Conservation (phyloP, 1,139 yeast species). For the Blastobotrys capitulatus region DNA sequence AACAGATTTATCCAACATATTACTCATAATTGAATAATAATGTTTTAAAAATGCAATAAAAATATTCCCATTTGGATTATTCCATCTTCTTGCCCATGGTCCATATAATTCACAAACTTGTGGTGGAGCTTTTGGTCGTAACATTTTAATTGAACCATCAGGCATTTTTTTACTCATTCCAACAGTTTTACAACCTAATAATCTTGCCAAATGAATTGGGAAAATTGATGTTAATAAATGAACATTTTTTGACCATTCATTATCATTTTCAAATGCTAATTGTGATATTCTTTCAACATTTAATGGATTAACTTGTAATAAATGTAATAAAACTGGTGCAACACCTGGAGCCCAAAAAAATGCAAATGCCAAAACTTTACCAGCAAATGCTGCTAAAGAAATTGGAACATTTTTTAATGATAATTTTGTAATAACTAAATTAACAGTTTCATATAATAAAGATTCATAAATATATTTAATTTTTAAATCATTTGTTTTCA, state of each 20-base stretch:
- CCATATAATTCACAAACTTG: slow-evolving; percentile 50
- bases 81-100: slow-evolving; percentile 65
- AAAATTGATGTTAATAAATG: slow-evolving; percentile 17
- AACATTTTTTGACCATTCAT: slow-evolving; percentile 22
- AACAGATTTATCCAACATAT: slow-evolving; percentile 22
- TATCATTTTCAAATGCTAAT: slow-evolving; percentile 16
- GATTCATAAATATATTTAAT: slow-evolving; percentile 18
- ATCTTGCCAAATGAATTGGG: slow-evolving; percentile 25
- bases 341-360: slow-evolving; percentile 59
- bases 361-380: slow-evolving; percentile 68
- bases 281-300: slow-evolving; percentile 32
- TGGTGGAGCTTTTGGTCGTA: slow-evolving; percentile 14
- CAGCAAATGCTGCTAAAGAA: slow-evolving; percentile 67
- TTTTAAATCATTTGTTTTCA: not conserved
- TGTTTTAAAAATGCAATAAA: slow-evolving; percentile 75
- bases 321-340: slow-evolving; percentile 54
- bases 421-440: slow-evolving; percentile 48
- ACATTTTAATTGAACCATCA: slow-evolving; percentile 5
- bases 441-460: slow-evolving; percentile 49
- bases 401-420: slow-evolving; percentile 52
- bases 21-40: slow-evolving; percentile 39
- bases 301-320: slow-evolving; percentile 48
- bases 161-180: slow-evolving; percentile 5
- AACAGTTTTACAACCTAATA: slow-evolving; percentile 22
- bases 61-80: slow-evolving; percentile 46